Percentiles rank a stretch among this genome's conserved stretches.
phyloP scores from a whole-genome alignment of 495 filamentous ascomycete genomes.

The Trichocladium uniseriatum region DNA sequence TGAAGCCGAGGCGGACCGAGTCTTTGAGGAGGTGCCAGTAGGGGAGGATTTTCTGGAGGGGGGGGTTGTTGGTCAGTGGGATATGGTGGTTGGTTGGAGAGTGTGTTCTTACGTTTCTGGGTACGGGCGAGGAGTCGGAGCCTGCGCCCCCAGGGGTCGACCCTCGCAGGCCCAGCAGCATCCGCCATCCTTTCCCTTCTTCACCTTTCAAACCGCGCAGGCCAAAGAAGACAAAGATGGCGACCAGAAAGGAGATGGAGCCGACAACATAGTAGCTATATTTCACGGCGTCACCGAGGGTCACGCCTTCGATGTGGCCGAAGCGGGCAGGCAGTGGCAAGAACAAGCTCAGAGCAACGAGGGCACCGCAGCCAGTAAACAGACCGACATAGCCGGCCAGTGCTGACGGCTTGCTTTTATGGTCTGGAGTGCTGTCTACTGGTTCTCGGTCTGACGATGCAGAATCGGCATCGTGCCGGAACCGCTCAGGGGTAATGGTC shows the following conservation, averaged over 20 bases:
- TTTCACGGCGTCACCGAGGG: conserved; percentile 57
- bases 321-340: conserved; percentile 80
- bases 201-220: conserved; percentile 70
- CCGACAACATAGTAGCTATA: conserved; percentile 82
- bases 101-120: conserved; percentile 9
- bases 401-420: conserved; percentile 40
- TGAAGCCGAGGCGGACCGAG: conserved; percentile 64
- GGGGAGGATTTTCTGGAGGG: conserved; percentile 34
- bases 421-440: neutral
- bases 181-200: conserved; percentile 58
- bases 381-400: conserved; percentile 85
- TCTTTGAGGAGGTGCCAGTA: conserved; percentile 47
- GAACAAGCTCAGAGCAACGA: conserved; percentile 72
- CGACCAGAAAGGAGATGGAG: conserved; percentile 57
- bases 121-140: neutral
- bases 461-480: conserved; percentile 20
- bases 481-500: conserved; percentile 52
- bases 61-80: conserved; percentile 16
- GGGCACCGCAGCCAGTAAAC: conserved; percentile 84
- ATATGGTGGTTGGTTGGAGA: neutral
- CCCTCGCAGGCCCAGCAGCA: conserved; percentile 35
- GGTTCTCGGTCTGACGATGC: conserved; percentile 6
- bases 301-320: conserved; percentile 51
- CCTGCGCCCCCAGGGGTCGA: conserved; percentile 12
- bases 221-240: conserved; percentile 68